Conservation (phyloP, 164 flowering plant genomes). For the Magnolia officinalis region DNA sequence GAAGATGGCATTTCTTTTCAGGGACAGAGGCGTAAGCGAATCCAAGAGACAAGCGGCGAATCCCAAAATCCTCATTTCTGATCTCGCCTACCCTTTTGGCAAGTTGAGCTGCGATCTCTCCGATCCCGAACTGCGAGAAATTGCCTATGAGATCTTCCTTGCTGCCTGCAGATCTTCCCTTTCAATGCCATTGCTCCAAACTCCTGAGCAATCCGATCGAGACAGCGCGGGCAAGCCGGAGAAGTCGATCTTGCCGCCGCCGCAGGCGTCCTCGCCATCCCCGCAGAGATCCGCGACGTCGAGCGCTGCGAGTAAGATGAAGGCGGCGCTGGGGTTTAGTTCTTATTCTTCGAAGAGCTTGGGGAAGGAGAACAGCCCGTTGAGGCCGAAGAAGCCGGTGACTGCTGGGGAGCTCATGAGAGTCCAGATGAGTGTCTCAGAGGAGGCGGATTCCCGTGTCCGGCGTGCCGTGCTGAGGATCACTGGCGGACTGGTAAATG, state of each 20-base stretch:
- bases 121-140: constrained; percentile 59
- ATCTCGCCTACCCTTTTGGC: constrained; percentile 60
- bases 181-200: constrained; percentile 55
- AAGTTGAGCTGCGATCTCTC: constrained; percentile 50
- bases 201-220: constrained; percentile 18
- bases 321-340: constrained; percentile 66
- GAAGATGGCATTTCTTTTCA: constrained; percentile 63
- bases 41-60: constrained; percentile 42
- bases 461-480: constrained; percentile 65
- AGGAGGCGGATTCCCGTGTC: constrained; percentile 71
- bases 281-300: constrained; percentile 63
- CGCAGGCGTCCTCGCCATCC: constrained; percentile 25
- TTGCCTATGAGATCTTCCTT: constrained; percentile 82
- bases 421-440: constrained; percentile 75
- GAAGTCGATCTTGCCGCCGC: constrained; percentile 18
- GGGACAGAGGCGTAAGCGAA: constrained; percentile 57
- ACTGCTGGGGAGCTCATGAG: constrained; percentile 77
- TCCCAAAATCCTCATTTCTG: constrained; percentile 16
- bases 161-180: constrained; percentile 64
- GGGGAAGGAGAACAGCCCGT: constrained; percentile 24
- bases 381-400: constrained; percentile 35
- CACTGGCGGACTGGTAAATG: constrained; percentile 72
- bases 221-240: constrained; percentile 11
- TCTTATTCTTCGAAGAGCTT: constrained; percentile 16
- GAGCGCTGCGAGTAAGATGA: constrained; percentile 70